These are phyloP conservation scores for Micractinium conductrix DNA, from an alignment of 139 green algal genomes.

Conservation along the genomic window DNA sequence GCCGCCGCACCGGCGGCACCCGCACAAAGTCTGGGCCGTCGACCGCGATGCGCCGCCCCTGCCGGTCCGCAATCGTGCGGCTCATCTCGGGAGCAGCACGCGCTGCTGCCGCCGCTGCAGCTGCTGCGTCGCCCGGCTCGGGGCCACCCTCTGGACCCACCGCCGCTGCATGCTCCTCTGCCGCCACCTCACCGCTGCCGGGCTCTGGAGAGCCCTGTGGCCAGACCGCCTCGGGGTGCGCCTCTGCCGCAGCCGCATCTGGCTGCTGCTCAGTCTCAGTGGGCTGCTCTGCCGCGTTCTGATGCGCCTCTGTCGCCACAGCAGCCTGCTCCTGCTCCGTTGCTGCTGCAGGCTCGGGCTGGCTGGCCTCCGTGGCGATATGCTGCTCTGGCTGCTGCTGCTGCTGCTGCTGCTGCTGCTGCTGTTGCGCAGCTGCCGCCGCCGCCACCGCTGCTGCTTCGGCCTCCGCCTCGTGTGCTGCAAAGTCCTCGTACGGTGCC, in stretches of 20 bases:
- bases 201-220: too few relatives aligned
- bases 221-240: neutral
- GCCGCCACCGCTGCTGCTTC: slow-evolving; percentile 19
- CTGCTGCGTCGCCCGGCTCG: neutral
- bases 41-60: neutral
- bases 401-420: slow-evolving; percentile 30
- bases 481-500: neutral
- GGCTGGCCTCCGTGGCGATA: slow-evolving; percentile 10
- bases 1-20: neutral
- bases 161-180: too few relatives aligned
- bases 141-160: neutral
- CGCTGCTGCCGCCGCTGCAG: slow-evolving; percentile 6
- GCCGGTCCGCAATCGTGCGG: neutral
- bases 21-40: slow-evolving; percentile 20
- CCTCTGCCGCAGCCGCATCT: neutral
- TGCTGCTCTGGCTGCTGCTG: neutral
- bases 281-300: neutral
- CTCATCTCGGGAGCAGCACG: neutral
- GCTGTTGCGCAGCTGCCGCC: slow-evolving; percentile 8
- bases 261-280: neutral
- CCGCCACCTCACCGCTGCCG: too few relatives aligned
- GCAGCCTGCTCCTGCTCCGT: slow-evolving; percentile 7
- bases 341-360: slow-evolving; percentile 23
- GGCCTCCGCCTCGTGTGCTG: neutral
- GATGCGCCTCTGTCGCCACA: neutral